phyloP scores from a whole-genome alignment of 2,329 filamentous ascomycete genomes.

The Botrytis pseudocinerea region DNA sequence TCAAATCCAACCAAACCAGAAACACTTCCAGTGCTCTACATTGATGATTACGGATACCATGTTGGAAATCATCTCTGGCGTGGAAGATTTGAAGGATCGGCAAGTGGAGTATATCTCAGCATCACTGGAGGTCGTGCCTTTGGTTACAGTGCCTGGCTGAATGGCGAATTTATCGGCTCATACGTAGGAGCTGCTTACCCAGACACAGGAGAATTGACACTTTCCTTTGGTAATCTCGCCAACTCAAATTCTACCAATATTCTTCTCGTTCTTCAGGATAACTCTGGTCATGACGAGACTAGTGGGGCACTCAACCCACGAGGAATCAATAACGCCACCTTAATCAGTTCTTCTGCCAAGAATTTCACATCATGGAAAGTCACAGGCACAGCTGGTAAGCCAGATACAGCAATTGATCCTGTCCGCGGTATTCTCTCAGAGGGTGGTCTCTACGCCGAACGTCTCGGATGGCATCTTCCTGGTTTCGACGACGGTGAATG shows the following conservation, averaged over 20 bases:
- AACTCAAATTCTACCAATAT: slow-evolving; percentile 44
- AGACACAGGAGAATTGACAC: slow-evolving; percentile 37
- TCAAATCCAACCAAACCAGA: slow-evolving; percentile 43
- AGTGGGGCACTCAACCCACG: slow-evolving; percentile 49
- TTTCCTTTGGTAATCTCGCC: slow-evolving; percentile 44
- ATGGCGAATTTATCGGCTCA: slow-evolving; percentile 56
- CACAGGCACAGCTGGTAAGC: slow-evolving; percentile 53
- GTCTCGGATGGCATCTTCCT: slow-evolving; percentile 59
- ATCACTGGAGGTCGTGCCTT: slow-evolving; percentile 26
- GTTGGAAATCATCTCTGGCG: slow-evolving; percentile 48
- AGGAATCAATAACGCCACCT: slow-evolving; percentile 54
- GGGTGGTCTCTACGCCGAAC: slow-evolving; percentile 58
- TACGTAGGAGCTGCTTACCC: slow-evolving; percentile 45
- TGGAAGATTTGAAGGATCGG: slow-evolving; percentile 34
- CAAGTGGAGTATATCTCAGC: slow-evolving; percentile 36
- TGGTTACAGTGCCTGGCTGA: slow-evolving; percentile 44
- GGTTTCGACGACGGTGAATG: slow-evolving; percentile 53
- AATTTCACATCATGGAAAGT: slow-evolving; percentile 51
- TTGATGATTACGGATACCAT: slow-evolving; percentile 48
- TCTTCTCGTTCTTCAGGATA: slow-evolving; percentile 56
- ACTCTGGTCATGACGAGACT: slow-evolving; percentile 59
- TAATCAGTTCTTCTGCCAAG: slow-evolving; percentile 41
- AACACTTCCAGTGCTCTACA: slow-evolving; percentile 48
- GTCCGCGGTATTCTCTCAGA: slow-evolving; percentile 57
- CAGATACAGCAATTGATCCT: slow-evolving; percentile 50